Percentiles rank a stretch among this genome's conserved stretches.
phyloP scores from a whole-genome alignment of 2,329 filamentous ascomycete species.

The Colletotrichum sp. region DNA sequence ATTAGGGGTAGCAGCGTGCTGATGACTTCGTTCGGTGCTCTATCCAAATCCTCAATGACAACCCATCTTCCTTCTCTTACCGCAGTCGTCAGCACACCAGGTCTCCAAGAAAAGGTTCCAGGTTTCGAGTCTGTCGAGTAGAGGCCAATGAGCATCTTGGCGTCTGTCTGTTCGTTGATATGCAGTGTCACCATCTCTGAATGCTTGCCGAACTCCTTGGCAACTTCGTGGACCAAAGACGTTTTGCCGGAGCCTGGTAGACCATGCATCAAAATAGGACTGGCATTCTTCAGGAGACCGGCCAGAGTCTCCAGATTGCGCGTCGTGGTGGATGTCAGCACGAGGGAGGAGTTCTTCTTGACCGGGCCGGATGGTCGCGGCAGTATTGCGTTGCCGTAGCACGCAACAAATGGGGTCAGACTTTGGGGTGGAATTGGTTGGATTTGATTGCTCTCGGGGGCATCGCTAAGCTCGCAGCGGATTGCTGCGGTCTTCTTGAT shows the following conservation, averaged over 20 bases:
- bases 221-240: conserved; percentile 80
- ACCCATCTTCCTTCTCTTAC: conserved; percentile 96
- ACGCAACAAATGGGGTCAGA: conserved; percentile 66
- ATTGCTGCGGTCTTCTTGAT: conserved; percentile 49
- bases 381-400: conserved; percentile 71
- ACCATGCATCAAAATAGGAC: conserved; percentile 82
- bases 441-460: conserved; percentile 21
- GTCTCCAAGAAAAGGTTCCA: conserved; percentile 89
- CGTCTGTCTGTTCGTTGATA: conserved; percentile 97
- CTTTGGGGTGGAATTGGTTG: conserved; percentile 36
- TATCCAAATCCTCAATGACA: conserved; percentile 94
- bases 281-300: conserved; percentile 66
- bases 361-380: conserved; percentile 63
- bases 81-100: conserved; percentile 91
- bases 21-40: conserved; percentile 92
- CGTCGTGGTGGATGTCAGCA: conserved; percentile 75
- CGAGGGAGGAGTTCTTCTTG: conserved; percentile 49
- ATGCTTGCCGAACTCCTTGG: conserved; percentile 78
- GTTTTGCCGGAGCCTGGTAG: conserved; percentile 91
- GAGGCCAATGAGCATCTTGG: conserved; percentile 92
- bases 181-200: conserved; percentile 90
- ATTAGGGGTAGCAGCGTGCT: conserved; percentile 92
- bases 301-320: conserved; percentile 76
- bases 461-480: conserved; percentile 40
- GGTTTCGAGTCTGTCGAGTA: conserved; percentile 90